Percentiles rank a stretch among this genome's conserved stretches.
Evolutionary conservation across 352 stramenopile species (phyloP).

Genomic region (Halophytophthora polymorphica): DNA sequence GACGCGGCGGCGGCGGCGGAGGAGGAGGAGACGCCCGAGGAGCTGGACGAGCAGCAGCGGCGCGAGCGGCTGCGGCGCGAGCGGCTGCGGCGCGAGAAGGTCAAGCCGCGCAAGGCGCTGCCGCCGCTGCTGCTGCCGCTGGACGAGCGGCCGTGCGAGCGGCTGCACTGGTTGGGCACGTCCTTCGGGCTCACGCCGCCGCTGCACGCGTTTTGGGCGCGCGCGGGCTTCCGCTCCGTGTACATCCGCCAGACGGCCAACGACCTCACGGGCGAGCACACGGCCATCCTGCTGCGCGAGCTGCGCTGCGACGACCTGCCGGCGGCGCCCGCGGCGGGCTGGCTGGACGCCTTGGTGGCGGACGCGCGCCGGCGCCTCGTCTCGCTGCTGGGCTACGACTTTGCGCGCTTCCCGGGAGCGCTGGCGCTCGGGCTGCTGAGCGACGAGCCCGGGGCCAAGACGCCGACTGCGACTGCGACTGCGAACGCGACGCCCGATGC

Average conservation of each 20-base stretch:
- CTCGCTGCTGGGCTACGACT: conserved; percentile 92
- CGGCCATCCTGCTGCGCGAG: conserved; percentile 89
- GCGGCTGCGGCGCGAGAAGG: conserved; percentile 78
- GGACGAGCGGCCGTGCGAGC: conserved; percentile 91
- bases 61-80: conserved; percentile 48
- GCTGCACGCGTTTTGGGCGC: conserved; percentile 98
- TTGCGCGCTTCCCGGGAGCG: conserved; percentile 88
- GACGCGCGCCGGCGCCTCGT: conserved; percentile 95
- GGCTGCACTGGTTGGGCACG: conserved; percentile 98
- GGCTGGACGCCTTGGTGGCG: conserved; percentile 92
- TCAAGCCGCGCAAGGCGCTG: conserved; percentile 96
- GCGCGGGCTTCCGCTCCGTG: conserved; percentile 92
- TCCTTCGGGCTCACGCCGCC: conserved; percentile 97
- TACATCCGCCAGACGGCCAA: conserved; percentile 99
- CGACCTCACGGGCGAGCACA: conserved; percentile 98
- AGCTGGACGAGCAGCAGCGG: conserved; percentile 42
- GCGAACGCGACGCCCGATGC: no score
- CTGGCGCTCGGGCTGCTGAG: conserved; percentile 92
- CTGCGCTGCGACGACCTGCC: conserved; percentile 76
- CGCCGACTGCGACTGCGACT: conserved; percentile 5
- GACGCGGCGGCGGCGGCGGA: conserved; percentile 30
- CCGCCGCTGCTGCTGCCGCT: conserved; percentile 95
- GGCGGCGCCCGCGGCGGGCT: conserved; percentile 80
- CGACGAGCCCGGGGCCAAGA: conserved; percentile 33
- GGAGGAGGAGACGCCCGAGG: conserved; percentile 24